Evolutionary conservation across 139 green algal species (phyloP).

Genomic region (Tetradesmus obliquus): DNA sequence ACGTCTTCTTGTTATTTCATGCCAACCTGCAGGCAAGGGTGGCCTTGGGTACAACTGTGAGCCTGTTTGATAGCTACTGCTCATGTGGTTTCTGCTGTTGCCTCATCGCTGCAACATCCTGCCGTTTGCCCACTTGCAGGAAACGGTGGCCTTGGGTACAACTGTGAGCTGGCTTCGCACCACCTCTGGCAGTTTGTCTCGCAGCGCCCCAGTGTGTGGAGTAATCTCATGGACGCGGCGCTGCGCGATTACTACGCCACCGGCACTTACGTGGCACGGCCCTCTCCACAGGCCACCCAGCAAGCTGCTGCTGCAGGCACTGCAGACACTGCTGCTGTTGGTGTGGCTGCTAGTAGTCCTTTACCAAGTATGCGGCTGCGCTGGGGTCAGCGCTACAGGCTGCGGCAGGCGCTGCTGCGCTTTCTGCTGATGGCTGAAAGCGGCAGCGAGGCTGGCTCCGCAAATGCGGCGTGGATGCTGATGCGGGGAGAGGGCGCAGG

Average conservation of each 20-base stretch:
- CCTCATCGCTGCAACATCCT: background rate
- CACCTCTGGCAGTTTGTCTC: constrained; percentile 3
- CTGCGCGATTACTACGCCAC: background rate
- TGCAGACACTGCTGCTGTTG: background rate
- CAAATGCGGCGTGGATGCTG: constrained; percentile 11
- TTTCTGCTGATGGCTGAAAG: constrained; percentile 6
- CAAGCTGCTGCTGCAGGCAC: background rate
- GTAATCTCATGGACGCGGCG: background rate
- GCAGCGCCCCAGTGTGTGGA: background rate
- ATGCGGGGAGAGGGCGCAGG: background rate
- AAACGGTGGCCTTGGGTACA: background rate
- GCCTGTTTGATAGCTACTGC: background rate
- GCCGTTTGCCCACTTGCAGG: background rate
- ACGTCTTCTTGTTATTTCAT: too few relatives aligned
- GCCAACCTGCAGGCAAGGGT: too few relatives aligned
- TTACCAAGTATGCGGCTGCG: background rate
- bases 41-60: background rate
- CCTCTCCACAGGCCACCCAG: background rate
- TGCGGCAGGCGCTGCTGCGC: background rate
- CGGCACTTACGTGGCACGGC: background rate
- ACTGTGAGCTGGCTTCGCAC: background rate
- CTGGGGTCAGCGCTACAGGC: background rate
- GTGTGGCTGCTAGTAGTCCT: background rate
- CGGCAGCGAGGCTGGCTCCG: background rate
- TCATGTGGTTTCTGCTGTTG: background rate